Conservation (phyloP, 768 basidiomycete species). For the Suillus subaureus region DNA sequence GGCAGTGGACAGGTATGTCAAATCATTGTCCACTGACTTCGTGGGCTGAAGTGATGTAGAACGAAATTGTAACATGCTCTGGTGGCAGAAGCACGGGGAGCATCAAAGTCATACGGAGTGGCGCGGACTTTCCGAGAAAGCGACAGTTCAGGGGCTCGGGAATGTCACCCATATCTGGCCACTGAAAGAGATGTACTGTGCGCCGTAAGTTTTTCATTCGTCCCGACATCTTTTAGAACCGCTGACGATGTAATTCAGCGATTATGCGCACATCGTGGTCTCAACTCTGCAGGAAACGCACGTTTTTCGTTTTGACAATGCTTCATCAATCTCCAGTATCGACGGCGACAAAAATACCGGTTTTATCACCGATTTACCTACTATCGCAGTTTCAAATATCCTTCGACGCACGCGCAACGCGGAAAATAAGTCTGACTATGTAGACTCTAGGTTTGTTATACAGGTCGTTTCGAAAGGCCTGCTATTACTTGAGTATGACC, state of each 20-base stretch:
- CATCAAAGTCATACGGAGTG: slow-evolving; percentile 75
- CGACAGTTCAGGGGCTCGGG: slow-evolving; percentile 55
- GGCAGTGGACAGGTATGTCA: slow-evolving; percentile 64
- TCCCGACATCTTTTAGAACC: background rate
- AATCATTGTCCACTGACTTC: background rate
- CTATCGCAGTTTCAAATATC: slow-evolving; percentile 67
- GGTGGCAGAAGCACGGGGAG: slow-evolving; percentile 79
- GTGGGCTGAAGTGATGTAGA: slow-evolving; percentile 38
- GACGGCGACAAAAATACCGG: slow-evolving; percentile 47
- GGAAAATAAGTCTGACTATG: slow-evolving; percentile 32
- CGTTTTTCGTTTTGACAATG: slow-evolving; percentile 51
- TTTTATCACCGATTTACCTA: slow-evolving; percentile 53
- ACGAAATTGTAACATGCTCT: slow-evolving; percentile 85
- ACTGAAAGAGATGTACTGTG: slow-evolving; percentile 47
- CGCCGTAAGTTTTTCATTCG: slow-evolving; percentile 43
- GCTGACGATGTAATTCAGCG: slow-evolving; percentile 34
- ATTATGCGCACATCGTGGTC: slow-evolving; percentile 57
- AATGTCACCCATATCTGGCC: slow-evolving; percentile 67
- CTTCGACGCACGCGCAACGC: slow-evolving; percentile 27
- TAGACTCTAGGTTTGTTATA: slow-evolving; percentile 57
- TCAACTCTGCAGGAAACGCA: slow-evolving; percentile 60
- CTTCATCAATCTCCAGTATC: slow-evolving; percentile 20
- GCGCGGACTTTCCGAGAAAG: slow-evolving; percentile 78
- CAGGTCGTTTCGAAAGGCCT: slow-evolving; percentile 71
- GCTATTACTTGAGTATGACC: slow-evolving; percentile 58